A percentile compares a stretch with the other conserved stretches of the same genome.
These are phyloP conservation scores for Puya raimondii DNA, from an alignment of 176 grass and related monocot species.

Conservation along the genomic window DNA sequence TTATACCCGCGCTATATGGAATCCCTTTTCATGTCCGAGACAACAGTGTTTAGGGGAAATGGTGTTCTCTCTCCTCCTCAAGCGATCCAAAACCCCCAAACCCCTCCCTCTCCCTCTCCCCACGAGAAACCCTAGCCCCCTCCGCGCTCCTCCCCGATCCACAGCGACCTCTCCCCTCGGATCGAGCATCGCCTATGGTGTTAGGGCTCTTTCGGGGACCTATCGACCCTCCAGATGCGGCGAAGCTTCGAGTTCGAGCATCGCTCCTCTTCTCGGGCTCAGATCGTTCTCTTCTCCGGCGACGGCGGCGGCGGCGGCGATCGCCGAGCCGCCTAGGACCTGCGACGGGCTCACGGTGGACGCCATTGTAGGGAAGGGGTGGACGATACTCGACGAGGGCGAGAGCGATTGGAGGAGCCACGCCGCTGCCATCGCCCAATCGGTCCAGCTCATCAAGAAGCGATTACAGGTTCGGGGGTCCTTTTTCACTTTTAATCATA, in stretches of 20 bases:
- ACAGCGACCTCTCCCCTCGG: too few relatives aligned
- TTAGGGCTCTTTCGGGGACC: too few relatives aligned
- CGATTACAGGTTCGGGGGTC: constrained; percentile 53
- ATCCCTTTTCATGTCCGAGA: too few relatives aligned
- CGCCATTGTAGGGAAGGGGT: constrained; percentile 60
- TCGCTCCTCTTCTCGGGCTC: not conserved
- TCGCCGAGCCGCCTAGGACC: constrained; percentile 47
- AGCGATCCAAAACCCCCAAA: not conserved
- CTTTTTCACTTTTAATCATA: not conserved
- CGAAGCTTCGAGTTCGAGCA: too few relatives aligned
- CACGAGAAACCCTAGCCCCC: not conserved
- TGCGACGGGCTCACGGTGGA: constrained; percentile 67
- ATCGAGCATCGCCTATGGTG: too few relatives aligned
- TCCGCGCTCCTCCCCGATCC: too few relatives aligned
- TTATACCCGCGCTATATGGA: too few relatives aligned
- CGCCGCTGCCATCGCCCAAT: constrained; percentile 70
- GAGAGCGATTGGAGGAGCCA: constrained; percentile 96
- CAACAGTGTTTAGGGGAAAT: not conserved
- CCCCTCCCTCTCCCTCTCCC: not conserved
- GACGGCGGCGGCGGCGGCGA: constrained; percentile 18
- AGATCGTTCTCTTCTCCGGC: constrained; percentile 42
- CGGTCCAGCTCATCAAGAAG: constrained; percentile 84
- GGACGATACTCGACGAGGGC: constrained; percentile 67
- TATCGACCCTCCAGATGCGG: too few relatives aligned
- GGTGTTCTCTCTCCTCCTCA: not conserved